Evolutionary conservation across 2,329 filamentous ascomycete species (phyloP), one percentile per base, ranked within the genome.

Genomic region (Davidsoniella eucalypti): DNA sequence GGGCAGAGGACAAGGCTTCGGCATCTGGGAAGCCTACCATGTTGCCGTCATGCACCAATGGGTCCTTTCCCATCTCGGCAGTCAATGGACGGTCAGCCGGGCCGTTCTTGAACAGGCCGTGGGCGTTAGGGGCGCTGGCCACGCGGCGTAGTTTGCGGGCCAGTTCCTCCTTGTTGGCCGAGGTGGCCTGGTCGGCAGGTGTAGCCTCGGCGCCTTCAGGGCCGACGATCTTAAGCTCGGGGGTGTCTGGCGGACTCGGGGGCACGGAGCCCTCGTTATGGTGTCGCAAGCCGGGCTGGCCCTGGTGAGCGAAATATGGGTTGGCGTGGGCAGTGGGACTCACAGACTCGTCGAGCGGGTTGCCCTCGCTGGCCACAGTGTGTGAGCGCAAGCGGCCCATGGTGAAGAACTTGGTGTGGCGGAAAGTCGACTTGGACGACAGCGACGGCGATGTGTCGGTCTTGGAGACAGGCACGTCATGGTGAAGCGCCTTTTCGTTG

Each of bases 271-370:
- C 85, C 58, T 92, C 87, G 64, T 96, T 94, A 69, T 93, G 87
- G 68, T 98, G 92, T 61, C 90, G 82, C 59, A 96, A 71, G 56
- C 86, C 85, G 3, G 92, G 92, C 58, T 87, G 87, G 52, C 92
- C 92, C 67, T 98, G 92, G 63, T 96, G 92, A 57, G 81, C 84
- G 65, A 96, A 98, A 67, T 98, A 98, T 16, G 92, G 92, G 64
- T 98, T 98, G 56, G 87, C 90, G 61, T 90, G 80, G 47, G 88
- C 90, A 4, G 87, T 96, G 23, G 92, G 92, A 61, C 88, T 94
- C 60, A 94, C 73, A 54, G 78, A 72, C 64, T 95, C 88, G 58
- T 95, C 90, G 56, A 95, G 74, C 52, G 82, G 78, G 62, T 95
- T 87, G 58, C 88, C 88, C 67, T 95, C 90, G 66, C 87, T 94